Conservation (phyloP, 768 basidiomycete genomes). For the Glaciozyma antarctica region DNA sequence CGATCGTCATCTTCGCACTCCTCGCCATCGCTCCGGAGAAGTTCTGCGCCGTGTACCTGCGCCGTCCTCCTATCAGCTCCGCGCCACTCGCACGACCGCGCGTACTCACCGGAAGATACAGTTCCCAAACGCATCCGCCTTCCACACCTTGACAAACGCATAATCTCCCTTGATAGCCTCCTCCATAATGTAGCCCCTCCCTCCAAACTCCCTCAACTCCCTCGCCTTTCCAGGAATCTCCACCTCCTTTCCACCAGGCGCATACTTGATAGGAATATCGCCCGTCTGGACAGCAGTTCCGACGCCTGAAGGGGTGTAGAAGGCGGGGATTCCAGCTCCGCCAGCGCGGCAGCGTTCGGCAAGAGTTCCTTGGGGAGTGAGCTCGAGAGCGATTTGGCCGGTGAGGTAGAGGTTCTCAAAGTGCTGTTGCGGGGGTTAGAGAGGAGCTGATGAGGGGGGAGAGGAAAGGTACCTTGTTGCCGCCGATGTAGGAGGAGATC, state of each 20-base stretch:
- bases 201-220: slow-evolving; percentile 65
- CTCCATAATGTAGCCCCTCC: slow-evolving; percentile 73
- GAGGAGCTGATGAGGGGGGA: slow-evolving; percentile 23
- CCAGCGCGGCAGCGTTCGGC: slow-evolving; percentile 79
- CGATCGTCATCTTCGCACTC: slow-evolving; percentile 78
- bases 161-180: slow-evolving; percentile 47
- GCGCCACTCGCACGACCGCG: too few species aligned
- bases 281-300: slow-evolving; percentile 32
- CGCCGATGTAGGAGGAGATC: slow-evolving; percentile 82
- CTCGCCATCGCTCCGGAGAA: slow-evolving; percentile 80
- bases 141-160: slow-evolving; percentile 82
- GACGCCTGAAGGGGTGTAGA: slow-evolving; percentile 76
- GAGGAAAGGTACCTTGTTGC: slow-evolving; percentile 28
- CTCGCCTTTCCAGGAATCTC: slow-evolving; percentile 64
- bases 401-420: slow-evolving; percentile 73
- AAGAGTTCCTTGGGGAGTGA: slow-evolving; percentile 85
- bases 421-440: slow-evolving; percentile 41
- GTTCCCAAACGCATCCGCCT: slow-evolving; percentile 83
- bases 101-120: slow-evolving; percentile 67
- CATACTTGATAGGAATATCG: slow-evolving; percentile 57
- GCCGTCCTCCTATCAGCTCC: background rate
- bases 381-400: slow-evolving; percentile 67
- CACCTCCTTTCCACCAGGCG: slow-evolving; percentile 61
- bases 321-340: slow-evolving; percentile 85
- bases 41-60: slow-evolving; percentile 75